Conservation (phyloP, 345 rosid species). For the Triadica sebifera region DNA sequence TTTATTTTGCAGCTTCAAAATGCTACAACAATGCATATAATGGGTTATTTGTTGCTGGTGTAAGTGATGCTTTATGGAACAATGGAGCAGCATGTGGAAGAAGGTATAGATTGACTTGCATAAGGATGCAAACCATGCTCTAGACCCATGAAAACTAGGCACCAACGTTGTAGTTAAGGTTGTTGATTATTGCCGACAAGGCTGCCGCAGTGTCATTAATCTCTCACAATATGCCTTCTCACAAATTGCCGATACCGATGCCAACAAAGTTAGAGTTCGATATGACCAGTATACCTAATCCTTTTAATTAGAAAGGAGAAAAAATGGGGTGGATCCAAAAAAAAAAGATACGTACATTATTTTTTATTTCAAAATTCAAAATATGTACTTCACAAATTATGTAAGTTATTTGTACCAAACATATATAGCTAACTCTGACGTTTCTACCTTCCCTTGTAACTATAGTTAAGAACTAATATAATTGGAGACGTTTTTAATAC, state of each 20-base stretch:
- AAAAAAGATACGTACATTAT: too few relatives aligned
- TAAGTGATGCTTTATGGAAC: conserved; percentile 45
- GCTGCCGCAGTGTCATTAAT: conserved; percentile 28
- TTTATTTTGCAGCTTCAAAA: conserved; percentile 35
- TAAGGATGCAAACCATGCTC: conserved; percentile 29
- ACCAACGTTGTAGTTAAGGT: conserved; percentile 19
- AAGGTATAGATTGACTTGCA: conserved; percentile 39
- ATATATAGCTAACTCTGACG: too few relatives aligned
- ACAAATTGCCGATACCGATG: conserved; percentile 25
- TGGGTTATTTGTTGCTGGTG: conserved; percentile 50
- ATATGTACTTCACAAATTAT: too few relatives aligned
- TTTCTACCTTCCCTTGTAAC: too few relatives aligned
- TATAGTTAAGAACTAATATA: background rate
- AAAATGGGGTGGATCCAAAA: too few relatives aligned
- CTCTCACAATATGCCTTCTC: conserved; percentile 38
- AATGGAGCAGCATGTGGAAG: conserved; percentile 44
- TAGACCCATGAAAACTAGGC: conserved; percentile 16
- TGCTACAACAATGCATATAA: conserved; percentile 23
- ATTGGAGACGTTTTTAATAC: too few relatives aligned
- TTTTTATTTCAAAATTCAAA: too few relatives aligned
- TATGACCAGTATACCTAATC: conserved; percentile 35
- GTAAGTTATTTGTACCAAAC: too few relatives aligned
- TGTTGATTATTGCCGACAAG: conserved; percentile 20
- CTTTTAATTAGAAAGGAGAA: too few relatives aligned
- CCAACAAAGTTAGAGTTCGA: conserved; percentile 27